phyloP scores from a whole-genome alignment of 2,329 filamentous ascomycete species.

The Stagonosporopsis cucurbitacearum region DNA sequence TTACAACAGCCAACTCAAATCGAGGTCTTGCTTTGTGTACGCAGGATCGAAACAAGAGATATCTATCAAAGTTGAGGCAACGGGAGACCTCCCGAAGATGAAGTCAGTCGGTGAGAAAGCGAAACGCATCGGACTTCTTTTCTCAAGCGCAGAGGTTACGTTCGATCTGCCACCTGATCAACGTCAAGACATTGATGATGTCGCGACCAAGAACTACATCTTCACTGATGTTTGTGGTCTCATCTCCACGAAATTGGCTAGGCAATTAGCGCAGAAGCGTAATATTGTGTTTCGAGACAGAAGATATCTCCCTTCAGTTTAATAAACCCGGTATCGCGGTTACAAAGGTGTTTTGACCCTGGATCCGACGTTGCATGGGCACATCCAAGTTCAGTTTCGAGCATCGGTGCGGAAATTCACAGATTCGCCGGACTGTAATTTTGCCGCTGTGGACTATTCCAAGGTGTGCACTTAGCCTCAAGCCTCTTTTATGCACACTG shows the following conservation, averaged over 20 bases:
- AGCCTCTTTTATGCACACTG: not conserved
- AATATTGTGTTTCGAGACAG: slow-evolving; percentile 47
- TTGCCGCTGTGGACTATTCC: slow-evolving; percentile 52
- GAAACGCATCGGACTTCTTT: slow-evolving; percentile 54
- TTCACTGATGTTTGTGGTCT: slow-evolving; percentile 55
- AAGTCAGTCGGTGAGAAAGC: slow-evolving; percentile 54
- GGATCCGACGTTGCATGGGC: slow-evolving; percentile 43
- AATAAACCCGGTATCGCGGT: slow-evolving; percentile 53
- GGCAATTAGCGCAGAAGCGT: slow-evolving; percentile 40
- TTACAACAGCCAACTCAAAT: slow-evolving; percentile 55
- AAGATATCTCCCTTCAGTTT: slow-evolving; percentile 51
- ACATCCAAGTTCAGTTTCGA: slow-evolving; percentile 39
- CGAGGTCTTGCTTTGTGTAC: slow-evolving; percentile 50
- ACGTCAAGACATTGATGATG: slow-evolving; percentile 50
- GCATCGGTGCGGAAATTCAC: slow-evolving; percentile 54
- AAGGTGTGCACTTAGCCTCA: slow-evolving; percentile 38
- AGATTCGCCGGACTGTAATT: slow-evolving; percentile 46
- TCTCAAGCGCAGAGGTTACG: slow-evolving; percentile 46
- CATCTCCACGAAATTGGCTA: slow-evolving; percentile 44
- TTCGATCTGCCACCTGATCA: slow-evolving; percentile 43
- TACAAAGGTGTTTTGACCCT: slow-evolving; percentile 54
- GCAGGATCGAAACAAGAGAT: slow-evolving; percentile 47
- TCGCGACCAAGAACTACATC: slow-evolving; percentile 47
- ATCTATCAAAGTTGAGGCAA: not conserved
- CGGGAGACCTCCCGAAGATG: slow-evolving; percentile 27